Evolutionary conservation across 805 yeast genomes (phyloP).

Genomic region (Spathaspora girioi): DNA sequence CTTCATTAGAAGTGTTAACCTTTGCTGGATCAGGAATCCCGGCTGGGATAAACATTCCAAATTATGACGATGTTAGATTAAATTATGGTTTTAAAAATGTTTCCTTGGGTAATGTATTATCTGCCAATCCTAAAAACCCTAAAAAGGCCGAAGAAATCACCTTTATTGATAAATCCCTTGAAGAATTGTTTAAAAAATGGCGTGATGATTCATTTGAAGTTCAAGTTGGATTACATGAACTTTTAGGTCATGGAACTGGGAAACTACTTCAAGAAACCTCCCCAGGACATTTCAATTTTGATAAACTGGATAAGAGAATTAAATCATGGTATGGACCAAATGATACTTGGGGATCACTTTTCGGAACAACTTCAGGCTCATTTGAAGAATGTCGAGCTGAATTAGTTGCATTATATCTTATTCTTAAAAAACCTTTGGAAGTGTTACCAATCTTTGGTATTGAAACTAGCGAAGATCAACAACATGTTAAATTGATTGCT

Average conservation of each 20-base stretch:
- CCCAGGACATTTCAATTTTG: conserved; percentile 70
- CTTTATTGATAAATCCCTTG: conserved; percentile 53
- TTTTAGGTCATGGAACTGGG: conserved; percentile 90
- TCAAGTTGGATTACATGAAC: conserved; percentile 90
- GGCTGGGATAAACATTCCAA: conserved; percentile 91
- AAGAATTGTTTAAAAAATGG: conserved; percentile 61
- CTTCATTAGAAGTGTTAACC: conserved; percentile 83
- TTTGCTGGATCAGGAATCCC: conserved; percentile 90
- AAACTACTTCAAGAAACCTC: conserved; percentile 59
- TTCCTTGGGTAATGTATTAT: conserved; percentile 79
- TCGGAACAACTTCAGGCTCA: conserved; percentile 79
- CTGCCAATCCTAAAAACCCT: conserved; percentile 62
- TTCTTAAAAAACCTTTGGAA: conserved; percentile 56
- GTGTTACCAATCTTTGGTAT: conserved; percentile 74
- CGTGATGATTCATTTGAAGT: conserved; percentile 84
- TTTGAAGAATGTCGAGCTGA: conserved; percentile 95
- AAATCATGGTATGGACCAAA: conserved; percentile 77
- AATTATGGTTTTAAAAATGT: conserved; percentile 86
- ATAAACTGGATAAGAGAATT: conserved; percentile 54
- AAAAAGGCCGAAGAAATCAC: conserved; percentile 65
- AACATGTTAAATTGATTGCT: conserved; percentile 61
- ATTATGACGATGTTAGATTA: conserved; percentile 84
- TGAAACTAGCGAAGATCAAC: conserved; percentile 51
- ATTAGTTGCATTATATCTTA: conserved; percentile 77
- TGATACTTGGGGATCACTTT: conserved; percentile 87